These are phyloP conservation scores for Metschnikowia vanudenii DNA, from an alignment of 805 yeast genomes.

Conservation along the genomic window DNA sequence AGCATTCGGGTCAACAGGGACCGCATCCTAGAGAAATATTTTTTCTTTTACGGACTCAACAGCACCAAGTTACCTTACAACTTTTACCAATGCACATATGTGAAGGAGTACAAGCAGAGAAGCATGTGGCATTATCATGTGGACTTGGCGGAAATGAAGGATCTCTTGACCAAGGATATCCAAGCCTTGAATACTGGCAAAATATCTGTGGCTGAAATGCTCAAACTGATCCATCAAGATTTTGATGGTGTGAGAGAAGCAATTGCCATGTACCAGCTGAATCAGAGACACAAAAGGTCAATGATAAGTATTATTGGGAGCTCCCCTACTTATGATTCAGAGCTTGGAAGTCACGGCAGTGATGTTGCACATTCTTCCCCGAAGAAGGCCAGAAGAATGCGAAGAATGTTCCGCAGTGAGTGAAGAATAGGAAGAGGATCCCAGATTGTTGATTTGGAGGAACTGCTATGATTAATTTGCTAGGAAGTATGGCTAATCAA, in stretches of 20 bases:
- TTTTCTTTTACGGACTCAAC: not conserved
- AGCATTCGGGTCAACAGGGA: not conserved
- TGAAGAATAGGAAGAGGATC: too few relatives aligned
- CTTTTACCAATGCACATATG: not conserved
- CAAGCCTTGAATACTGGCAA: not conserved
- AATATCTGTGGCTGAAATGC: not conserved
- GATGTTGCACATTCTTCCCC: too few relatives aligned
- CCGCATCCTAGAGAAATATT: not conserved
- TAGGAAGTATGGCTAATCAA: too few relatives aligned
- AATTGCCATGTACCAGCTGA: not conserved
- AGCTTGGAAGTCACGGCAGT: too few relatives aligned
- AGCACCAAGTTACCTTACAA: not conserved
- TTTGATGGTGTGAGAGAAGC: not conserved
- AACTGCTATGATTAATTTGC: too few relatives aligned
- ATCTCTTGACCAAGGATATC: not conserved
- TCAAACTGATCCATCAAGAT: slow-evolving; percentile 1
- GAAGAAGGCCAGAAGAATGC: too few relatives aligned
- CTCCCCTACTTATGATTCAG: too few relatives aligned
- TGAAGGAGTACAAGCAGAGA: not conserved
- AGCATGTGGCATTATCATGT: not conserved
- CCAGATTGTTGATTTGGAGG: too few relatives aligned
- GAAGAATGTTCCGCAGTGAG: too few relatives aligned
- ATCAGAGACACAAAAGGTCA: not conserved
- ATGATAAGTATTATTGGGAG: not conserved
- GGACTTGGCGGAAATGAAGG: not conserved